Evolutionary conservation across 208 protist genomes (phyloP), one percentile per base, ranked within the genome.

Genomic region (Leishmania turanica): DNA sequence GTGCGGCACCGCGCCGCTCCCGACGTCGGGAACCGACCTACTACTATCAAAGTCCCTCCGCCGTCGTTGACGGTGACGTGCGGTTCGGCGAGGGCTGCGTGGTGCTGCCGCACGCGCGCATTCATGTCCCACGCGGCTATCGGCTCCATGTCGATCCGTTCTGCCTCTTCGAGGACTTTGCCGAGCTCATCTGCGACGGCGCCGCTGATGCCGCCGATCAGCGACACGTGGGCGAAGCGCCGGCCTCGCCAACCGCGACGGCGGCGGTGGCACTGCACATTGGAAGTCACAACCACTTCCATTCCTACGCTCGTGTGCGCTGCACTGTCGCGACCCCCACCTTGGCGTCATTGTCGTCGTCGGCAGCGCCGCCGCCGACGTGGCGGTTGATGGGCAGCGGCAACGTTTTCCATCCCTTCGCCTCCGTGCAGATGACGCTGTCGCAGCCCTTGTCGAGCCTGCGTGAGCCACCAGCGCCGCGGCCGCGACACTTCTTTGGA

Each of bases 1-100:
- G 62, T 37, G 45, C 56, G 8, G 56, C 34, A 54, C 79, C 42
- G 15, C 72, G 72, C 34, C 1, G 54, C 21, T 51, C 62, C 19
- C 79, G 72, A 13, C 31, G 8, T 5, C 62, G 62, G 62, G 75
- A 49, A 42, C 69, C 60, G 27, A 13, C 62, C 2, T 78, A 78
- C 73, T 82, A 80, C 60, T 88, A 86, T 69, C n/a, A 84, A 51
- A 90, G 85, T 76, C 76, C 81, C 34, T 53, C 76, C n/a, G 87
- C 87, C 15, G 19, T 77, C 47, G 47, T 93, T 2, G 82, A 88
- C 42, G 89, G 87, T 24, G 68, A 74, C 56, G 88, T 94, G 4
- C 74, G 78, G 9, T 92, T 94, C 74, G 84, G 79, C 53, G 70
- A 85, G 24, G 87, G 91, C 27, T 94, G 91, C 64, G 85, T 92